Base-by-base conservation (phyloP, 2,329 filamentous ascomycete species). In the Sporothrix globosa region DNA sequence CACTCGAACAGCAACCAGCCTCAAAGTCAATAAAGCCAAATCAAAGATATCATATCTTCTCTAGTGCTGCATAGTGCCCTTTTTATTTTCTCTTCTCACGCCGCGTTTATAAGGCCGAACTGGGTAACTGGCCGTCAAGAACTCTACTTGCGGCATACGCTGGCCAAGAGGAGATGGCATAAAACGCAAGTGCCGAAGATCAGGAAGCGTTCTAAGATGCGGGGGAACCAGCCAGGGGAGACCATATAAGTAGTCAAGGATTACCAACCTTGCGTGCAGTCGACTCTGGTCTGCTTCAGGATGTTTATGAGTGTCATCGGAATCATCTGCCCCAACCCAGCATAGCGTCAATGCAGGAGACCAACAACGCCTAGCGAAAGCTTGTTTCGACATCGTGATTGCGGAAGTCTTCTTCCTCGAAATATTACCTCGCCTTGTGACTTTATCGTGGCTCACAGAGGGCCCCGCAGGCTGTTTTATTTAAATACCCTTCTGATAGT, bases 101-200 rank as follows among this genome's bases (percentile, higher is more conserved):
- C 63, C 63, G 63, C 63, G 34, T 66, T 66, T 21, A 66, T 66
- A 50, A 50, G 44, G 44, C 61, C 60, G 60, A 48, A 63, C 41
- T 13, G 30, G n/a, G 39, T 10, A 48, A n/a, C 61, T 17, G 44
- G 24, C 61, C n/a, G 58, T 58, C 54, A 6, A 17, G n/a, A 6
- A 60, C 4, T 34, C 34, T 34, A 9, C 7, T 34, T 34, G 34
- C 24, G 39, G 30, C 9, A 53, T n/a, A 39, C 4, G 9, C 14
- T n/a, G 14, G 2, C 17, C 14, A 34, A 34, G 27, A 58, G 53
- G 13, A 30, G 13, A 34, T 9, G 34, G 24, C 10, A 41, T 41
- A 44, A 61, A 61, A 44, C 21, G 39, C 46, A 52, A 52, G 46
- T 66, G 63, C 48, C 58, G 39, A 46, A 24, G 39, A 27, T 21